Conservation (phyloP, 1,284 basidiomycete genomes). For the Clitocybe nebularis region DNA sequence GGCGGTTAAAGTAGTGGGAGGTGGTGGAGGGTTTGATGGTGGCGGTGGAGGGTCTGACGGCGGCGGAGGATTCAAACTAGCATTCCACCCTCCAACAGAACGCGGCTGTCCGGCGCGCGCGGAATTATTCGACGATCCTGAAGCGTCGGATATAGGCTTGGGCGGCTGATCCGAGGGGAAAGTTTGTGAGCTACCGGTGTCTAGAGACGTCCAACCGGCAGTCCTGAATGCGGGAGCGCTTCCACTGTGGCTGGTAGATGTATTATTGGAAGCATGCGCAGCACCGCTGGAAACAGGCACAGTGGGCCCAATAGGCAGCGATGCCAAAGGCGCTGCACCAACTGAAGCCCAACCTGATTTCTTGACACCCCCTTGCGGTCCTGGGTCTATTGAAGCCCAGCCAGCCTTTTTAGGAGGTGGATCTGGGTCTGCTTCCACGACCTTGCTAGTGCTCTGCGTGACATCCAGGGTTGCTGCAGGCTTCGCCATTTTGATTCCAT, state of each 20-base stretch:
- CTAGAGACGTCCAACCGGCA: conserved; percentile 61
- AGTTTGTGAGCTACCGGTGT: conserved; percentile 31
- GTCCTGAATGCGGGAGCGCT: conserved; percentile 45
- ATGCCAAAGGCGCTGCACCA: background rate
- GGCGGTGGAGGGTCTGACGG: background rate
- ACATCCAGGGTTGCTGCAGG: conserved; percentile 24
- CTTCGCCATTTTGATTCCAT: conserved; percentile 68
- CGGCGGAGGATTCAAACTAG: background rate
- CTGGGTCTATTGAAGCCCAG: conserved; percentile 39
- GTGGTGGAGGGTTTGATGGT: conserved; percentile 18
- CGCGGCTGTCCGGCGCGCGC: no score
- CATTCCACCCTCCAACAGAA: background rate
- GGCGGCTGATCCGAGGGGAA: conserved; percentile 16
- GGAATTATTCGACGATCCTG: background rate
- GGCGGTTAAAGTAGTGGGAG: conserved; percentile 12
- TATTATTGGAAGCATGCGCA: conserved; percentile 15
- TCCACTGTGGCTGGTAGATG: conserved; percentile 11
- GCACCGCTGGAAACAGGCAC: background rate
- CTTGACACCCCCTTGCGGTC: background rate
- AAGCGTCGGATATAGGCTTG: conserved; percentile 1
- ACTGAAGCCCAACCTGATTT: background rate
- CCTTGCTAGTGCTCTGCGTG: conserved; percentile 18
- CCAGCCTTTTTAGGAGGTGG: conserved; percentile 37
- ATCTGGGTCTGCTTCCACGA: conserved; percentile 28
- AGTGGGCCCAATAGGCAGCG: background rate